Evolutionary conservation across 2,329 filamentous ascomycete genomes (phyloP), one percentile per base, ranked within the genome.

Genomic region (Epichloe amarillans): DNA sequence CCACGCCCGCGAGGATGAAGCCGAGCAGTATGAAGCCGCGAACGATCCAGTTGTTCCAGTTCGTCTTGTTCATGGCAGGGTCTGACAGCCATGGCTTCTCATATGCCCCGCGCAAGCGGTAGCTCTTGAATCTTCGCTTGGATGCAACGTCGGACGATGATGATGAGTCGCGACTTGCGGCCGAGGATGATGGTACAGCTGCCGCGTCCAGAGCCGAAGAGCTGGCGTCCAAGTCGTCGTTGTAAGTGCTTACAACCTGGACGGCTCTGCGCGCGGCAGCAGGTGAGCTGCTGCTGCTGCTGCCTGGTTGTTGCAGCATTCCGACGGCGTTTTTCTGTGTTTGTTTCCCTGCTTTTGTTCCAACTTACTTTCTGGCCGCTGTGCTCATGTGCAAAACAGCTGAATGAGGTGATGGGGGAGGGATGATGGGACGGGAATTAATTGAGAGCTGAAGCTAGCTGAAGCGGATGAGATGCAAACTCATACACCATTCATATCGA

Each of bases 1-100:
- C 62, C 19, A 62, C 58, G 36, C 54, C 68, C 3, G 65, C 64
- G 21, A 63, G 57, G 14, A 55, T 57, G 26, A 70, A 54, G 3
- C 69, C 68, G 35, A 69, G 49, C 19, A 63, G 10, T 11, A 66
- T 52, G 50, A 64, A 62, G 45, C 44, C 51, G 44, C 60, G 56
- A 37, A 69, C 57, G 50, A 69, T 64, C 54, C 65, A 54, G 52
- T 63, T 62, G 60, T 70, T 65, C 60, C 61, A 64, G 35, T 60
- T 57, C 37, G 59, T 66, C 56, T 61, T 63, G 46, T 57, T 62
- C 55, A 65, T 56, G 35, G 57, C 61, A 17, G 62, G 60, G 42
- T 66, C 63, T 5, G 56, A 52, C 2, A 69, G 60, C 67, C 67
- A 70, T 45, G 68, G 66, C 57, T 69, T 69, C 47, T 67, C 64